Percentiles rank a stretch among this genome's conserved stretches.
These are phyloP conservation scores for Yamadazyma ubonensis DNA, from an alignment of 805 yeast species.

Conservation along the genomic window DNA sequence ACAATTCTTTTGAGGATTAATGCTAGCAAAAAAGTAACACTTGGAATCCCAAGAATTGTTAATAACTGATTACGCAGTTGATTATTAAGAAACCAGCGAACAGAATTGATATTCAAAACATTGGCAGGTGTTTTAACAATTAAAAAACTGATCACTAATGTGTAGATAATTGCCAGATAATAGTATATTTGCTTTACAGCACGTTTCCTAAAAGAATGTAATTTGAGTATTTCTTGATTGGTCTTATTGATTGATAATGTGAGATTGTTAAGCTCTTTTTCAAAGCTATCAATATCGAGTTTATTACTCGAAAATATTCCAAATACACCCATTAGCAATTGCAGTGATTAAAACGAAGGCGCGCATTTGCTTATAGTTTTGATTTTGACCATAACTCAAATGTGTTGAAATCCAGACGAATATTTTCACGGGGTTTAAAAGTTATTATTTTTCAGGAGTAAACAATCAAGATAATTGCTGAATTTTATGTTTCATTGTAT, in stretches of 20 bases:
- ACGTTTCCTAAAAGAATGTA: conserved; percentile 19
- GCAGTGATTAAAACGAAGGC: not conserved
- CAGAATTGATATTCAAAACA: conserved; percentile 17
- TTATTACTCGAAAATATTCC: conserved; percentile 23
- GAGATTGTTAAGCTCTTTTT: conserved; percentile 31
- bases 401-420: no score
- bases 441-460: no score
- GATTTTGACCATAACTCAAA: no score
- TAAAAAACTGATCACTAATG: conserved; percentile 19
- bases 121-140: conserved; percentile 16
- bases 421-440: no score
- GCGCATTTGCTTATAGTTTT: no score
- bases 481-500: no score
- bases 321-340: conserved; percentile 27
- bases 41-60: conserved; percentile 25
- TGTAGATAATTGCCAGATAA: conserved; percentile 22
- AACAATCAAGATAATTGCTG: no score
- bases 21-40: conserved; percentile 18
- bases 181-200: conserved; percentile 13
- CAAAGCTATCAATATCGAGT: conserved; percentile 33
- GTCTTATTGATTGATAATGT: conserved; percentile 25
- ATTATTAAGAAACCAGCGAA: conserved; percentile 25
- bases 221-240: conserved; percentile 25
- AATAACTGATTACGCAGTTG: conserved; percentile 22
- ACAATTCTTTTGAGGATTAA: conserved; percentile 21